Conservation (phyloP, 2,329 filamentous ascomycete genomes). For the Pseudocercospora macadamiae region DNA sequence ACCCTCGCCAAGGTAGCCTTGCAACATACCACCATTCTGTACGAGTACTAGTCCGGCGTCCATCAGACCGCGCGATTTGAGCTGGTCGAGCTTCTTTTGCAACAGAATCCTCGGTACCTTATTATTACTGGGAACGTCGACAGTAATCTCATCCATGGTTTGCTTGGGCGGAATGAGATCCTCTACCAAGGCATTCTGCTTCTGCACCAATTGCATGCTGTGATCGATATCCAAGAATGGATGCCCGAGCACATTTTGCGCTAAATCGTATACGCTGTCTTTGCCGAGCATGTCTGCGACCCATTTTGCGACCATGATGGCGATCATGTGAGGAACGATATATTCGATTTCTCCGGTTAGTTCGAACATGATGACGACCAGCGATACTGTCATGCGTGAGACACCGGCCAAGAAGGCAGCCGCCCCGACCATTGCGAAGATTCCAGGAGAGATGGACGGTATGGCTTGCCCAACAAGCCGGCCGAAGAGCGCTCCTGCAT, state of each 20-base stretch:
- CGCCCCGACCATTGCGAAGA: conserved; percentile 64
- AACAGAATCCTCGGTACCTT: conserved; percentile 48
- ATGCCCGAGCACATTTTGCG: conserved; percentile 61
- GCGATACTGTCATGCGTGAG: conserved; percentile 60
- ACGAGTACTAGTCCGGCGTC: conserved; percentile 62
- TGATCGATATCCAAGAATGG: conserved; percentile 61
- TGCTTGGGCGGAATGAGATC: conserved; percentile 56
- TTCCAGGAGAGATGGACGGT: conserved; percentile 56
- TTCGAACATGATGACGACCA: conserved; percentile 65
- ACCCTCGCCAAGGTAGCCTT: conserved; percentile 59
- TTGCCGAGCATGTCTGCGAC: conserved; percentile 57
- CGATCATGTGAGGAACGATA: conserved; percentile 59
- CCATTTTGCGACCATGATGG: conserved; percentile 64
- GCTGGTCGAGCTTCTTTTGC: conserved; percentile 49
- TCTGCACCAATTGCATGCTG: conserved; percentile 48
- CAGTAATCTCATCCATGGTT: conserved; percentile 61
- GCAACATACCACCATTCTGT: conserved; percentile 50
- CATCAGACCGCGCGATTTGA: conserved; percentile 56
- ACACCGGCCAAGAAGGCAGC: conserved; percentile 63
- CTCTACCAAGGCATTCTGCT: conserved; percentile 44
- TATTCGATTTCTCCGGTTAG: conserved; percentile 63
- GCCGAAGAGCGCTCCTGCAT: conserved; percentile 62
- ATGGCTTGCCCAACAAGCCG: conserved; percentile 55
- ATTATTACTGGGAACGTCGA: conserved; percentile 50
- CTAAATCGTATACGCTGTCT: conserved; percentile 62